Evolutionary conservation across 140 eudicot species (phyloP).

Genomic region (Stevia rebaudiana): DNA sequence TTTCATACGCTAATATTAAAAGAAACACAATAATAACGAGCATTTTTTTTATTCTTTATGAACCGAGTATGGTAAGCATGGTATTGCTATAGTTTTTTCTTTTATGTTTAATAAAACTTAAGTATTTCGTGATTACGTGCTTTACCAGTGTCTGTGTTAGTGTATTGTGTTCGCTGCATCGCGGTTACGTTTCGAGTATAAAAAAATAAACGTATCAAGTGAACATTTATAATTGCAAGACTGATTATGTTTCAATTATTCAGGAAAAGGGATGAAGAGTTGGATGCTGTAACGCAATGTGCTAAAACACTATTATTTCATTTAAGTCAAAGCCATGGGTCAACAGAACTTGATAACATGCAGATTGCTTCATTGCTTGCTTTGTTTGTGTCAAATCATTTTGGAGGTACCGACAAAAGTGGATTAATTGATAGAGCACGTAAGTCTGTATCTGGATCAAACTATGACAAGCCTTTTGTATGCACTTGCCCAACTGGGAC

Average conservation of each 20-base stretch:
- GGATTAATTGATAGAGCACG: slow-evolving; percentile 51
- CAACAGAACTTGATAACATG: slow-evolving; percentile 37
- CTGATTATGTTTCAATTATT: neutral
- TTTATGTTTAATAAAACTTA: too few species aligned
- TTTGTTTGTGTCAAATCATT: slow-evolving; percentile 81
- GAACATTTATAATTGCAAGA: neutral
- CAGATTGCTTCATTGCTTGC: slow-evolving; percentile 86
- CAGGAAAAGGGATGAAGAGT: slow-evolving; percentile 75
- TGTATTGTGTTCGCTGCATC: too few species aligned
- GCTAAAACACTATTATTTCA: slow-evolving; percentile 51
- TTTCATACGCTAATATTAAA: too few species aligned
- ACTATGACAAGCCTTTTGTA: slow-evolving; percentile 73
- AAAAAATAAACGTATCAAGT: slow-evolving; percentile 3
- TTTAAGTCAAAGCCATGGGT: slow-evolving; percentile 41
- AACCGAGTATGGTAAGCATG: too few species aligned
- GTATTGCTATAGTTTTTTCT: too few species aligned
- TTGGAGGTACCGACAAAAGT: slow-evolving; percentile 93
- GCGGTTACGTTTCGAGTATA: too few species aligned
- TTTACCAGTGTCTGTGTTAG: too few species aligned
- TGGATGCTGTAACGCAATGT: slow-evolving; percentile 63
- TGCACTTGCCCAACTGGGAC: slow-evolving; percentile 85
- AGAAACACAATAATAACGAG: too few species aligned
- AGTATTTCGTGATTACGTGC: too few species aligned
- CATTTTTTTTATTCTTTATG: too few species aligned
- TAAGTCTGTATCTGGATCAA: slow-evolving; percentile 70